Evolutionary conservation across 495 filamentous ascomycete species (phyloP).

Genomic region (Glonium stellatum): DNA sequence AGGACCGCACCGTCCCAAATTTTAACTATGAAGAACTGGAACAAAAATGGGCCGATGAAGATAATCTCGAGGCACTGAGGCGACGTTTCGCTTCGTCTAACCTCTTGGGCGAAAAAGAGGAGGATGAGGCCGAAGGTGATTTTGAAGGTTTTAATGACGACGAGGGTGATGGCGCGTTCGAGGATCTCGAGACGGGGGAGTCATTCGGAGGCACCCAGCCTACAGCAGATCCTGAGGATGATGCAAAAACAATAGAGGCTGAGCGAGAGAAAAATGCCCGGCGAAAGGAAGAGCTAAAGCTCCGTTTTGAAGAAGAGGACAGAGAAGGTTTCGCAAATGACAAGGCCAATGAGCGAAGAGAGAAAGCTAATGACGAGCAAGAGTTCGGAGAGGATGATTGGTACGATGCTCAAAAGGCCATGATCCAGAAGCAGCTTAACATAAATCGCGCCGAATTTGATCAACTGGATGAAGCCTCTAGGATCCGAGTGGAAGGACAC

Average conservation of each 20-base stretch:
- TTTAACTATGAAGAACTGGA: conserved; percentile 78
- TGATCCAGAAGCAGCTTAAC: conserved; percentile 84
- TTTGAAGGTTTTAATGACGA: conserved; percentile 40
- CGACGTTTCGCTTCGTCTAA: conserved; percentile 66
- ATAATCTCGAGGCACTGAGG: conserved; percentile 66
- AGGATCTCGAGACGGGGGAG: conserved; percentile 80
- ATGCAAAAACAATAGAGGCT: conserved; percentile 54
- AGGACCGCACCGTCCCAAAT: conserved; percentile 70
- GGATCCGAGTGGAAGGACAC: conserved; percentile 78
- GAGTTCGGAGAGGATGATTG: conserved; percentile 96
- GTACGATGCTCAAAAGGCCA: conserved; percentile 95
- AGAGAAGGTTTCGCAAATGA: conserved; percentile 85
- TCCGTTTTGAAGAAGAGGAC: conserved; percentile 96
- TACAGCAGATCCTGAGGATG: conserved; percentile 35
- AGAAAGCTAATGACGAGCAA: conserved; percentile 53
- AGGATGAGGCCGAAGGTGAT: conserved; percentile 46
- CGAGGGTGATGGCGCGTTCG: conserved; percentile 83
- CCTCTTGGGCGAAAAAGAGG: conserved; percentile 35
- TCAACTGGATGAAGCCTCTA: conserved; percentile 68
- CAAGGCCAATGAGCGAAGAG: conserved; percentile 60
- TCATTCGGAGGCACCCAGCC: conserved; percentile 42
- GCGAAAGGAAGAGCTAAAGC: conserved; percentile 86
- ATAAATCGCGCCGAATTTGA: conserved; percentile 95
- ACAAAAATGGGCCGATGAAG: conserved; percentile 73
- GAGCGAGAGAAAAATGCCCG: conserved; percentile 88